A percentile compares a stretch with the other conserved stretches of the same genome.
Evolutionary conservation across 2,329 filamentous ascomycete species (phyloP).

Genomic region (Plectosphaerella sp.): DNA sequence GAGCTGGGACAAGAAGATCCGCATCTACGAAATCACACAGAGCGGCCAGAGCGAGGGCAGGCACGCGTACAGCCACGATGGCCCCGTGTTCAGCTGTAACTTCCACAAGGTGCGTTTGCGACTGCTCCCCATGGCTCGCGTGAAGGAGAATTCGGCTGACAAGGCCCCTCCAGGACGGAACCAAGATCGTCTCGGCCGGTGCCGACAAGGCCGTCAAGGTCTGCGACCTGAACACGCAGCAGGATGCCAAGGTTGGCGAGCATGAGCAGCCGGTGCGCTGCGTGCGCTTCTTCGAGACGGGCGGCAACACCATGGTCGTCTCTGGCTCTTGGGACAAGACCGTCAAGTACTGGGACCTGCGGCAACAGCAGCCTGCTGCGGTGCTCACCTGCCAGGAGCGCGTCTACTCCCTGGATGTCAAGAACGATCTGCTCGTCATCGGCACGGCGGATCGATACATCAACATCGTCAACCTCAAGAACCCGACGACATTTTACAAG

Average conservation of each 20-base stretch:
- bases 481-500: conserved; percentile 92
- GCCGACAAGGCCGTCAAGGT: conserved; percentile 89
- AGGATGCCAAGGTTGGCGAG: conserved; percentile 70
- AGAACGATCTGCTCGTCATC: conserved; percentile 81
- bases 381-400: conserved; percentile 68
- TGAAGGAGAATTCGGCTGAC: background rate
- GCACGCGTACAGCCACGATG: conserved; percentile 80
- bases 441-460: conserved; percentile 95
- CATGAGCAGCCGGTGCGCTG: conserved; percentile 81
- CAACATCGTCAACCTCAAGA: conserved; percentile 86
- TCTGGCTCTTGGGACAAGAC: conserved; percentile 93
- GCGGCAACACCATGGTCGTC: conserved; percentile 74
- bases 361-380: conserved; percentile 60
- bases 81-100: conserved; percentile 76
- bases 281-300: conserved; percentile 72
- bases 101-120: conserved; percentile 75
- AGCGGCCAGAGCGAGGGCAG: conserved; percentile 79
- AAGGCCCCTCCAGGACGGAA: conserved; percentile 66
- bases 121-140: background rate
- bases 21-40: conserved; percentile 85
- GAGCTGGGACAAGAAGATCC: conserved; percentile 97
- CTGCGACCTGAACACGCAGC: conserved; percentile 70
- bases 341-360: conserved; percentile 84
- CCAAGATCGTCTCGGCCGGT: conserved; percentile 80
- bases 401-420: conserved; percentile 88